Conservation (phyloP, 306 rosid species). For the Sesbania bispinosa region DNA sequence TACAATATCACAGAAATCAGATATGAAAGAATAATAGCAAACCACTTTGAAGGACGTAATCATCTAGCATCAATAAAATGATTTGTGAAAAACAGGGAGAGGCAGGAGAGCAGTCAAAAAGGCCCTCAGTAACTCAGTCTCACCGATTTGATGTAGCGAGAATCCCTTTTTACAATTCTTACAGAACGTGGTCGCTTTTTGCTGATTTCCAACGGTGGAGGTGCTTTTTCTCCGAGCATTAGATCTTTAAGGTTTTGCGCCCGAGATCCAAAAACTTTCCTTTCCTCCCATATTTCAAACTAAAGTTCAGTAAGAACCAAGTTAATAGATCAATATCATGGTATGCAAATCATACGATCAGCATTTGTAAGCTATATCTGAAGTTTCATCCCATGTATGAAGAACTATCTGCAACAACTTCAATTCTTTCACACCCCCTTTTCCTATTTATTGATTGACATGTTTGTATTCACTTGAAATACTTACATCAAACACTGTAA, state of each 20-base stretch:
- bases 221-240: conserved; percentile 76
- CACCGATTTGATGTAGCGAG: conserved; percentile 84
- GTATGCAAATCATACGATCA: conserved; percentile 15
- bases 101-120: neutral
- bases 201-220: conserved; percentile 67
- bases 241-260: conserved; percentile 63
- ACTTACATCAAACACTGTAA: conserved; percentile 11
- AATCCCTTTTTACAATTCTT: conserved; percentile 74
- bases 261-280: conserved; percentile 84
- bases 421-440: neutral
- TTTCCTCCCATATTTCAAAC: conserved; percentile 89
- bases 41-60: neutral
- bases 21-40: conserved; percentile 15
- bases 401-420: neutral
- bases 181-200: conserved; percentile 81
- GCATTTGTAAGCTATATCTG: neutral
- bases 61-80: conserved; percentile 12
- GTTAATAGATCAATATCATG: conserved; percentile 16
- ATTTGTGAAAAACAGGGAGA: neutral
- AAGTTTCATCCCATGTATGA: conserved; percentile 11
- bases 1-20: conserved; percentile 6
- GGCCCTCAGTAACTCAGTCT: conserved; percentile 22
- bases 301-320: conserved; percentile 29
- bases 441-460: neutral
- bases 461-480: neutral